Evolutionary conservation across 495 filamentous ascomycete species (phyloP).

Genomic region (Penicillium dipodomyicola): DNA sequence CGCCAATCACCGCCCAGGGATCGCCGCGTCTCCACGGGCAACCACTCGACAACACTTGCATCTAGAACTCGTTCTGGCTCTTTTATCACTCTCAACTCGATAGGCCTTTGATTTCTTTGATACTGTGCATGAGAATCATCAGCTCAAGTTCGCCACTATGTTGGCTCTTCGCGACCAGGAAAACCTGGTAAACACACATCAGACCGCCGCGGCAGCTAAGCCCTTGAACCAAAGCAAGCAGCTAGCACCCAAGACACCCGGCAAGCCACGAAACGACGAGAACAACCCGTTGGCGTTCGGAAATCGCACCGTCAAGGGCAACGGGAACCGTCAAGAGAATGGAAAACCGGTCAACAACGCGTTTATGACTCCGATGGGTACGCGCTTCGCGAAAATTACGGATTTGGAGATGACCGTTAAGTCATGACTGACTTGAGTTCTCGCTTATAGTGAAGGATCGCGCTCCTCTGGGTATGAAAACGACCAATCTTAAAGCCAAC

Average conservation of each 20-base stretch:
- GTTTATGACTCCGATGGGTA: slow-evolving; percentile 85
- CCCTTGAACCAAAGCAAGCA: slow-evolving; percentile 69
- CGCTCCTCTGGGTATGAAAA: slow-evolving; percentile 87
- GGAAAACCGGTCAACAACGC: slow-evolving; percentile 61
- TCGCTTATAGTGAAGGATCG: slow-evolving; percentile 62
- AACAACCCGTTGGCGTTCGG: slow-evolving; percentile 63
- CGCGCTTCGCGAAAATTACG: slow-evolving; percentile 10
- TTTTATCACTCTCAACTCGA: slow-evolving; percentile 3
- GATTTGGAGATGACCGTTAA: neutral
- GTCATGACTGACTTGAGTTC: slow-evolving; percentile 26
- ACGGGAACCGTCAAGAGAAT: slow-evolving; percentile 65
- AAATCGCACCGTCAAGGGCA: slow-evolving; percentile 63
- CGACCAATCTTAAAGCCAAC: slow-evolving; percentile 87
- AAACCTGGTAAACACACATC: slow-evolving; percentile 75
- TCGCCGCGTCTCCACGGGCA: slow-evolving; percentile 50
- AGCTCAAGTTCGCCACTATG: slow-evolving; percentile 52
- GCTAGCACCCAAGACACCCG: slow-evolving; percentile 74
- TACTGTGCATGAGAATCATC: slow-evolving; percentile 26
- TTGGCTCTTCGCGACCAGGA: slow-evolving; percentile 86
- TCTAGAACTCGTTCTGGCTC: slow-evolving; percentile 24
- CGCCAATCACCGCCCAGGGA: slow-evolving; percentile 26
- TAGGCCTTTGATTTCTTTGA: slow-evolving; percentile 1
- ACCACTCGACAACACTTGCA: slow-evolving; percentile 36
- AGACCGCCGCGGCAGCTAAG: slow-evolving; percentile 74
- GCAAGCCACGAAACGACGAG: slow-evolving; percentile 86